A percentile compares a stretch with the other conserved stretches of the same genome.
phyloP scores from a whole-genome alignment of 352 stramenopile genomes.

The Phytopythium aichiense region DNA sequence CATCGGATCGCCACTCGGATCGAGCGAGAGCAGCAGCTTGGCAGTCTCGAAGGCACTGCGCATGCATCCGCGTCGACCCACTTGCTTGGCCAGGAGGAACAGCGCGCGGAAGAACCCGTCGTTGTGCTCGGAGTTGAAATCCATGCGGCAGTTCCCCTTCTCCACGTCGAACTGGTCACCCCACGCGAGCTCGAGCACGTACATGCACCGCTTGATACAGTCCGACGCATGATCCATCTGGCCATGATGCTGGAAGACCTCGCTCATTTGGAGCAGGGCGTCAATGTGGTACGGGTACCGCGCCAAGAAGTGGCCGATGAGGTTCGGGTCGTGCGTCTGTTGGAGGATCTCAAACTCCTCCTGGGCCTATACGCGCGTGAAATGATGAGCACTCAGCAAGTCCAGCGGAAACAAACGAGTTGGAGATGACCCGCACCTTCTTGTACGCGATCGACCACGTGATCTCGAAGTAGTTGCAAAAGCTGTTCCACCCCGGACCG shows the following conservation, averaged over 20 bases:
- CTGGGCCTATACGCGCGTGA: slow-evolving; percentile 37
- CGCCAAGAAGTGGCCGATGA: slow-evolving; percentile 77
- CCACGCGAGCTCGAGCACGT: slow-evolving; percentile 79
- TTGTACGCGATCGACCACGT: slow-evolving; percentile 87
- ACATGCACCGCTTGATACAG: slow-evolving; percentile 86
- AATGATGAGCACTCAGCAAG: background rate
- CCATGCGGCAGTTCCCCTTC: slow-evolving; percentile 81
- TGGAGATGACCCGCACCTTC: slow-evolving; percentile 35
- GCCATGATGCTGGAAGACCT: slow-evolving; percentile 85
- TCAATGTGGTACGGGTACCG: slow-evolving; percentile 85
- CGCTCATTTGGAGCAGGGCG: slow-evolving; percentile 80
- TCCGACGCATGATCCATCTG: slow-evolving; percentile 84
- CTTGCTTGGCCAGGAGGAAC: slow-evolving; percentile 83
- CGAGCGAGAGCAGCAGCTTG: slow-evolving; percentile 67
- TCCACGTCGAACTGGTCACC: slow-evolving; percentile 79
- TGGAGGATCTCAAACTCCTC: slow-evolving; percentile 82
- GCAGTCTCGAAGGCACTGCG: slow-evolving; percentile 83
- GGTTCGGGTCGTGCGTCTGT: slow-evolving; percentile 78
- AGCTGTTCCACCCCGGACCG: slow-evolving; percentile 55
- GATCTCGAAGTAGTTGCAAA: slow-evolving; percentile 81
- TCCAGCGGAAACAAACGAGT: too few species aligned
- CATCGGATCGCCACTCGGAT: slow-evolving; percentile 79
- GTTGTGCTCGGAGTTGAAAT: slow-evolving; percentile 75
- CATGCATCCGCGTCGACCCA: slow-evolving; percentile 75
- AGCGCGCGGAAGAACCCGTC: slow-evolving; percentile 69